Conservation (phyloP, 352 stramenopile species). For the Globisporangium polare region DNA sequence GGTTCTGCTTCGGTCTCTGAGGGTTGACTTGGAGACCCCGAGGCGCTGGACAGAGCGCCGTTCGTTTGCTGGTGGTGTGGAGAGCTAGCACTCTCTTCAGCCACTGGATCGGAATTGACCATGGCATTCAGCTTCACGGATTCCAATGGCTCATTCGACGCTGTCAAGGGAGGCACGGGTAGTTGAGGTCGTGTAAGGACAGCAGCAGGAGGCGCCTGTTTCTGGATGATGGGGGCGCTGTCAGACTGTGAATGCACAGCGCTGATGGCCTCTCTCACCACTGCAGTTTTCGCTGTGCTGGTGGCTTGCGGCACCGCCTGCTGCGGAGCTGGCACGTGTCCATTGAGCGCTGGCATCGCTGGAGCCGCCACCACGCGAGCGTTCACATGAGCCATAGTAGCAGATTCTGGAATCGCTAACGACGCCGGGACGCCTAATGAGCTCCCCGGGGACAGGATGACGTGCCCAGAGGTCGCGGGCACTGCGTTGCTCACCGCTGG, state of each 20-base stretch:
- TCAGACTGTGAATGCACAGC: neutral
- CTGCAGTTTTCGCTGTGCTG: neutral
- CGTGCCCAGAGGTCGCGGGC: neutral
- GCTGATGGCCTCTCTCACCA: neutral
- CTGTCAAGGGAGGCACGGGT: neutral
- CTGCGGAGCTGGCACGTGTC: neutral
- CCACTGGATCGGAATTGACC: neutral
- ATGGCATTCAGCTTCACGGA: neutral
- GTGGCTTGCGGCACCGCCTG: neutral
- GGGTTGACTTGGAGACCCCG: neutral
- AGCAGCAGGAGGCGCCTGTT: neutral
- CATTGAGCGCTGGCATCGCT: neutral
- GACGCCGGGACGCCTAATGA: conserved; percentile 1
- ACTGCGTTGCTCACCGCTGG: neutral
- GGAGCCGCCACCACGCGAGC: neutral
- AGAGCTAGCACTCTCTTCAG: neutral
- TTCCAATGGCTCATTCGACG: neutral
- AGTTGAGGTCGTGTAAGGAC: no score
- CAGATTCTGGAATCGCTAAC: neutral
- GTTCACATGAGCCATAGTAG: neutral
- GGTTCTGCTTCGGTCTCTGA: neutral
- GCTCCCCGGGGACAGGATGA: conserved; percentile 6
- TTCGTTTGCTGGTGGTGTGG: neutral
- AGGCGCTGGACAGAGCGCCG: neutral
- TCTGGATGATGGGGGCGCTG: neutral